Base-by-base conservation (phyloP, 345 rosid genomes). In the Pistacia atlantica region DNA sequence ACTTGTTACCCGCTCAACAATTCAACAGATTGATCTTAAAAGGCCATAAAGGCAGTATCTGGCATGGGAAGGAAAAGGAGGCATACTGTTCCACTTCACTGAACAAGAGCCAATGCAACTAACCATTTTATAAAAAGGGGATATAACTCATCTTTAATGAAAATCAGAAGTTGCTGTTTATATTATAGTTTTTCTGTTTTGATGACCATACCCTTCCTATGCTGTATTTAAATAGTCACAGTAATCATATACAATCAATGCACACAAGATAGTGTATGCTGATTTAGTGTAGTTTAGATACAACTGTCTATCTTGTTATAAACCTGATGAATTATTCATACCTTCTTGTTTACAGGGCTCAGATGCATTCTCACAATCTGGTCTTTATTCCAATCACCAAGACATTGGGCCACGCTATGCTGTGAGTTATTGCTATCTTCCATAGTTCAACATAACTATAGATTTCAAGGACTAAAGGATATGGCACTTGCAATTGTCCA, bases 351-450 rank as follows among this genome's bases (percentile, higher is more conserved):
- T 72, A 61, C 85, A 93, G 99, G 99, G 98, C 58, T 88, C 96
- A 59, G 98, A 95, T 79, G 98, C 99, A 71, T 95, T 95, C 83
- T 95, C 98, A 8, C 99, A 95, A 73, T 95, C 98, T 28, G 99
- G 99, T 78, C 93, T 95, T 69, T 95, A 93, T 79, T 95, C 99
- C 80, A 93, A 93, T 85, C 99, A 95, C 84, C 99, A 95, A 89
- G 98, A 93, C 84, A 95, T 95, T 82, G 98, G 96, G 74, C 98
- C 94, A 0, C 97, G 98, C 37, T 95, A 95, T 75, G 89, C 98
- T 84, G 98, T 95, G 67, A 91, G 98, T 86, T 71, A 5, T 76
- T 46, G 9, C 28, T 66, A 49, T 46, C 49, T 60, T 77, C 49
- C 31, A 12, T 42, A 35, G n/a, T 57, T 38, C 31, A 78, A 38